Conservation (phyloP, 2,329 filamentous ascomycete species). For the Sclerotinia subarctica region DNA sequence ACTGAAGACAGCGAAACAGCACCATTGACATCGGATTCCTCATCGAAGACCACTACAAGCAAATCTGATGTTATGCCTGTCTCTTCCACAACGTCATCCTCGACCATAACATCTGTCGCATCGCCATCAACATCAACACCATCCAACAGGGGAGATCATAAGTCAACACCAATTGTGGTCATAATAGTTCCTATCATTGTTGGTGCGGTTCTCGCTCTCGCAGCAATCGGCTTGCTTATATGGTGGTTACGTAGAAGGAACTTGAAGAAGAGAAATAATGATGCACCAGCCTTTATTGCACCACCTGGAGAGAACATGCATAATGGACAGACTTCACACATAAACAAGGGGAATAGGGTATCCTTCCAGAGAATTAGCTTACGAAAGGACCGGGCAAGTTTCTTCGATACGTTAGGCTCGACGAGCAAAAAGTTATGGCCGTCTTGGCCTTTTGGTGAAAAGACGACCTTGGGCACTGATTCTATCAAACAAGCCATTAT, state of each 20-base stretch:
- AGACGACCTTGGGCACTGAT: not conserved
- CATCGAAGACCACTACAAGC: not conserved
- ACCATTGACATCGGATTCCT: not conserved
- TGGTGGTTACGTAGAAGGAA: conserved; percentile 2
- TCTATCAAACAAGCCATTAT: conserved; percentile 4
- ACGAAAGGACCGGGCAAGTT: not conserved
- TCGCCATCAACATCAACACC: too few relatives aligned
- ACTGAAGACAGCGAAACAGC: not conserved
- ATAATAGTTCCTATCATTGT: not conserved
- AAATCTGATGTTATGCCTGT: not conserved
- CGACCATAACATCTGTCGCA: not conserved
- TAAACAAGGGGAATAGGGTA: not conserved
- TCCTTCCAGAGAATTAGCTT: too few relatives aligned
- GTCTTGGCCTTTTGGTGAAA: conserved; percentile 10
- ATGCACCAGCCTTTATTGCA: not conserved
- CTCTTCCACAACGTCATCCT: not conserved
- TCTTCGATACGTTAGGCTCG: not conserved
- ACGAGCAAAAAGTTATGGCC: not conserved
- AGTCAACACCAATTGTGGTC: not conserved
- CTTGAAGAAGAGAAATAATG: not conserved
- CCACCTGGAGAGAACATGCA: too few relatives aligned
- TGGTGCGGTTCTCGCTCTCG: not conserved
- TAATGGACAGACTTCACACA: not conserved
- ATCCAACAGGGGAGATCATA: not conserved
- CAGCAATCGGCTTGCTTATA: not conserved